These are phyloP conservation scores for Nakazawaea ishiwadae DNA, from an alignment of 805 yeast species.

Conservation along the genomic window DNA sequence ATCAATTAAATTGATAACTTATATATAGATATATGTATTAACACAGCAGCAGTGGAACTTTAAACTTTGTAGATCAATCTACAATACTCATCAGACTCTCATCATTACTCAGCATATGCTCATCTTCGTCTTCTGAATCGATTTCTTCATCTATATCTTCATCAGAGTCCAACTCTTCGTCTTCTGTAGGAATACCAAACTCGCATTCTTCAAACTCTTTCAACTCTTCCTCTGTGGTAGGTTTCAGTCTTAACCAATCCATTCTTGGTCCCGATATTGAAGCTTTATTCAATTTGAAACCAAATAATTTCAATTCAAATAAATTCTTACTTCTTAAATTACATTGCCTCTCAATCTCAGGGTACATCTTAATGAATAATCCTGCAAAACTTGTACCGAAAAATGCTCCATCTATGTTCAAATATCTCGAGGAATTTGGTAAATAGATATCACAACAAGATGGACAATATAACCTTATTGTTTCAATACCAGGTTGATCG, in stretches of 20 bases:
- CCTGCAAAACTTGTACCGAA: constrained; percentile 97
- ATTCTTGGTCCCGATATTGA: constrained; percentile 88
- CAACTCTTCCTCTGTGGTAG: constrained; percentile 55
- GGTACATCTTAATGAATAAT: constrained; percentile 81
- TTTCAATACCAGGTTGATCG: constrained; percentile 87
- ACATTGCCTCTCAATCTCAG: constrained; percentile 82
- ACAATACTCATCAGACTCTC: constrained; percentile 11
- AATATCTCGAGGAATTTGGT: constrained; percentile 81
- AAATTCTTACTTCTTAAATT: constrained; percentile 51
- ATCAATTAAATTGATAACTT: no score
- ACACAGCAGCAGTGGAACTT: no score
- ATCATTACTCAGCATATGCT: constrained; percentile 13
- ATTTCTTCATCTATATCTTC: constrained; percentile 14
- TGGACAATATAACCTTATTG: constrained; percentile 91
- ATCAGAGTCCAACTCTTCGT: constrained; percentile 22
- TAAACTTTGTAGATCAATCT: no score
- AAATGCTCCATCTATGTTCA: constrained; percentile 92
- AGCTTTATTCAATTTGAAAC: constrained; percentile 73
- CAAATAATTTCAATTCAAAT: constrained; percentile 76
- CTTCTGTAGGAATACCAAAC: constrained; percentile 46
- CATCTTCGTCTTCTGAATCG: constrained; percentile 8
- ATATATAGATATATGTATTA: neutral
- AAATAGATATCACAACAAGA: constrained; percentile 88
- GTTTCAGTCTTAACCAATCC: constrained; percentile 88
- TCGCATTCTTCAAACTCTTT: constrained; percentile 64